These are phyloP conservation scores for Astrephomene gubernaculifera DNA, from an alignment of 139 green algal species.

Conservation along the genomic window DNA sequence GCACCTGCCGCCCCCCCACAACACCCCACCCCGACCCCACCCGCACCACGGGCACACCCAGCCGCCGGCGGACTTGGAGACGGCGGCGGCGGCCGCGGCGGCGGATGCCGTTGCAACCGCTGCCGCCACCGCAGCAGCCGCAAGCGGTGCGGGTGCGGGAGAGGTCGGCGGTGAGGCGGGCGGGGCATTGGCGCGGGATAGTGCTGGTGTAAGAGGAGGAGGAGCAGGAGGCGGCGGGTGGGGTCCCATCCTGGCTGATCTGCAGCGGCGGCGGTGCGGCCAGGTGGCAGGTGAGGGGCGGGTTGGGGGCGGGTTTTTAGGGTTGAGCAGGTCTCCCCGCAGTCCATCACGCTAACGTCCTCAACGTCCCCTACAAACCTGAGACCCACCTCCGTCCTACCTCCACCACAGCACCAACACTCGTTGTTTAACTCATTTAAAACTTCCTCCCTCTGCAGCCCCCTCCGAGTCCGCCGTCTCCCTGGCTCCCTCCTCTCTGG, in stretches of 20 bases:
- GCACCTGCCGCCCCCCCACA: background rate
- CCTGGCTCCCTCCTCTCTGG: slow-evolving; percentile 28
- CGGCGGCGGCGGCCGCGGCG: background rate
- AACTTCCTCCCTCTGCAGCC: background rate
- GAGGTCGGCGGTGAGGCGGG: background rate
- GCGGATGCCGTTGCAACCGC: background rate
- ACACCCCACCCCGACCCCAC: background rate
- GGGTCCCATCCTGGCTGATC: slow-evolving; percentile 7
- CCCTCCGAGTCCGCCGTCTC: slow-evolving; percentile 25
- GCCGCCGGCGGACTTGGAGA: background rate
- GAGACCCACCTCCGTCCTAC: no score
- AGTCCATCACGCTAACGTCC: no score
- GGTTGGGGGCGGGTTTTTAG: background rate
- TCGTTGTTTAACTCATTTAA: background rate
- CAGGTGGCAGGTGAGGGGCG: background rate
- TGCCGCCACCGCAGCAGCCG: background rate
- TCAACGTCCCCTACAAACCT: no score
- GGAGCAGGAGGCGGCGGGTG: background rate
- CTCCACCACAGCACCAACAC: no score
- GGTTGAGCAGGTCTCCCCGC: no score
- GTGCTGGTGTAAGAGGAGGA: background rate
- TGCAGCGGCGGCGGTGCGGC: background rate
- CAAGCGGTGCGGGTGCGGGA: background rate
- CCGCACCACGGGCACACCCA: no score
- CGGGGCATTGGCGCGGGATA: background rate